Evolutionary conservation across 2,329 filamentous ascomycete genomes (phyloP), one percentile per base, ranked within the genome.

Genomic region (Alternaria consortialis): DNA sequence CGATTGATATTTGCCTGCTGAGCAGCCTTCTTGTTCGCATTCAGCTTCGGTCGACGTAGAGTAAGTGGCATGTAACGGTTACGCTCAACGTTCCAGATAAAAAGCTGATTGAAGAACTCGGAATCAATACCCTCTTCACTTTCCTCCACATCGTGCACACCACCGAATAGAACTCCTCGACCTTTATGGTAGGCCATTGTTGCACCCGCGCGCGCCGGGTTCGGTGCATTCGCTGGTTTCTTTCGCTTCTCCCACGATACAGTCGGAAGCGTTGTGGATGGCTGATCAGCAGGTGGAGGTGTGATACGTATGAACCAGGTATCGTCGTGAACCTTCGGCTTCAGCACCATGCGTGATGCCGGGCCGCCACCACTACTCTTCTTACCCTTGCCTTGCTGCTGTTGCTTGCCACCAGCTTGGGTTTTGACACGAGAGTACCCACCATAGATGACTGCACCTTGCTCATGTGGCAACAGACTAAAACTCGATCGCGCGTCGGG

Each of bases 131-230:
- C 93, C 77, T 99, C 95, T 76, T 97, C 94, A 66, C 88, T 94
- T 75, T 94, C 87, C 77, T 97, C 93, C 0, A 96, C 91, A 69
- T 97, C 94, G 72, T 97, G 93, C 4, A 99, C 95, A 53, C 95
- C 95, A 44, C 95, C 95, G 76, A 98, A 98, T 72, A 93, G 81
- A 58, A 99, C 94, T 1, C 95, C 95, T 62, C 95, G 88, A 0
- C 94, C 94, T 79, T 94, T 95, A 81, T 99, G 95, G 77, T 90
- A 92, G 0, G 93, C 88, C 94, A 98, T 98, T 2, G 94, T 98
- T 1, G 93, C 89, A 32, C 95, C 95, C 3, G 93, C 94, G 23
- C 95, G 88, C 12, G 90, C 80, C 5, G 95, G 95, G 65, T 88
- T 91, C 0, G 95, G 95, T 7, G 91, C 83, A 75, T 99, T 99